These are phyloP conservation scores for Cladosporium sp. DNA, from an alignment of 2,329 filamentous ascomycete species.

Conservation along the genomic window DNA sequence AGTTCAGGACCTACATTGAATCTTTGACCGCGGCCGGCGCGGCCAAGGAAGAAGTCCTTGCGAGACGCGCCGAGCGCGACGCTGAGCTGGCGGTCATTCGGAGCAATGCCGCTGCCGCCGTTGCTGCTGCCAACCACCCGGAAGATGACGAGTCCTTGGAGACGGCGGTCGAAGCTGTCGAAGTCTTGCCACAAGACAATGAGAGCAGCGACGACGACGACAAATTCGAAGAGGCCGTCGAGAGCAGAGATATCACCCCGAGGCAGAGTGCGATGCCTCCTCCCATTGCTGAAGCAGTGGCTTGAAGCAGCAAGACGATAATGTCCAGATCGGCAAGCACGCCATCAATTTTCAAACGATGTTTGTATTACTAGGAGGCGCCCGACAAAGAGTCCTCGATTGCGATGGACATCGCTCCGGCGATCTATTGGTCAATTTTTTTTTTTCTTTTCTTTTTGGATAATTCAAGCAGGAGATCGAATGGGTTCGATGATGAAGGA, in stretches of 20 bases:
- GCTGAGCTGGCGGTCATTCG: slow-evolving; percentile 6
- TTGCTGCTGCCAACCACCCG: background rate
- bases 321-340: background rate
- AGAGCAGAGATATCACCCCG: slow-evolving; percentile 1
- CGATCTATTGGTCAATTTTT: background rate
- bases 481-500: too few species aligned
- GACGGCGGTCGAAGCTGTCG: background rate
- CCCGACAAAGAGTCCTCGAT: background rate
- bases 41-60: slow-evolving; percentile 62
- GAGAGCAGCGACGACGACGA: background rate
- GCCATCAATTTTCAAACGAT: background rate
- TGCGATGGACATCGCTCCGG: background rate
- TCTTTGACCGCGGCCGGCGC: slow-evolving; percentile 67
- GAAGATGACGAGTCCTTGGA: background rate
- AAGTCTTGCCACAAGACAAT: background rate
- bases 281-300: background rate
- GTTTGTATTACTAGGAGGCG: background rate
- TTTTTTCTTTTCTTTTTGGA: background rate
- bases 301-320: background rate
- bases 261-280: slow-evolving; percentile 1
- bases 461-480: too few species aligned
- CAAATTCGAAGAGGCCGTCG: background rate
- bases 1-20: slow-evolving; percentile 94
- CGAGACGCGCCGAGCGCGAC: slow-evolving; percentile 6
- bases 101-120: slow-evolving; percentile 2